Base-by-base conservation (phyloP, 306 rosid genomes). In the Ormosia emarginata region DNA sequence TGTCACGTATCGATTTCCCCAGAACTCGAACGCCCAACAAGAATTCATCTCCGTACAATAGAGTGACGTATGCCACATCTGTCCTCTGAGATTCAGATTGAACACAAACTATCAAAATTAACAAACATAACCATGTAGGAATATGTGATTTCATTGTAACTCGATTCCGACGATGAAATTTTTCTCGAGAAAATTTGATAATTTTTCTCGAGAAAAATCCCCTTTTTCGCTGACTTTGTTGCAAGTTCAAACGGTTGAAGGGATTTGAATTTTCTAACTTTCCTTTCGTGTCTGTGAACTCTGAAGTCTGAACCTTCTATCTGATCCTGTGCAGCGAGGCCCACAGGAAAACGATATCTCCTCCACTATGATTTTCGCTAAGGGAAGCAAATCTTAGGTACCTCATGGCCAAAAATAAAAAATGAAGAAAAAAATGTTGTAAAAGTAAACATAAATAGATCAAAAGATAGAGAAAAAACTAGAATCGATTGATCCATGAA, bases 21-120 rank as follows among this genome's bases (percentile, higher is more conserved):
- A 94, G 94, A 58, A 94, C 98, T 81, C 98, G 82, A 77, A 94
- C 96, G 18, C 98, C 98, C 87, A 94, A 72, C 61, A 90, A 81
- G 83, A 94, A 92, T 87, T 94, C 97, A 83, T 92, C 97, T 18
- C 98, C 98, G 79, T 92, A 92, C 59, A 92, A 74, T 1, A 94
- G 91, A 83, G 97, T 94, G 65, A 85, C 94, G 64, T 94, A 92
- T 63, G 97, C 98, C 78, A 85, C 93, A 34, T 86, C 67, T 6
- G 90, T 71, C 8, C 81, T 82, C 81, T 36, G 88, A 18, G 92
- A 90, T 86, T 77, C 73, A 7, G 70, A 74, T 56, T 67, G 85
- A 77, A 88, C 55, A 80, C 68, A 59, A 66, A 85, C 33, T 15
- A 86, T 6, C 39, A 85, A 40, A 71, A 88, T 2, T 14, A 58